A percentile compares a stretch with the other conserved stretches of the same genome.
phyloP scores from a whole-genome alignment of 179 eudicot species.

The Pouteria campechiana region DNA sequence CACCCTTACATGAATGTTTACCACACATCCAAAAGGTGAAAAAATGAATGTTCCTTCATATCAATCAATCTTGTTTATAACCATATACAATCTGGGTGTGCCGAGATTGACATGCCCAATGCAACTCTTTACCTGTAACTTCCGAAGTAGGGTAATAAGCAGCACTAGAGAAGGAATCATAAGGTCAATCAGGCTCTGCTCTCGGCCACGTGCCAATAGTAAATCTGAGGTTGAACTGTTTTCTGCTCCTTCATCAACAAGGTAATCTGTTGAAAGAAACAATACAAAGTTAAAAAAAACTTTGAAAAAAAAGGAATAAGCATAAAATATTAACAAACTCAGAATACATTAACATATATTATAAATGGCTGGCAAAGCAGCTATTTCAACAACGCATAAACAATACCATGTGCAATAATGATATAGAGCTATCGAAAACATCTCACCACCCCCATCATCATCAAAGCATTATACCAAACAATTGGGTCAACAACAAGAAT shows the following conservation, averaged over 20 bases:
- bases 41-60: too few relatives aligned
- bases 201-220: constrained; percentile 87
- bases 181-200: constrained; percentile 76
- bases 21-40: too few relatives aligned
- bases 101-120: too few relatives aligned
- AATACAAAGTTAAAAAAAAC: constrained; percentile 4
- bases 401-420: not conserved
- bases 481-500: too few relatives aligned
- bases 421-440: not conserved
- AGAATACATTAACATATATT: not conserved
- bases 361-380: too few relatives aligned
- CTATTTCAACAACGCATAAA: too few relatives aligned
- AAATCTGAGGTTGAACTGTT: constrained; percentile 85
- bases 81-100: too few relatives aligned
- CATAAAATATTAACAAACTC: too few relatives aligned
- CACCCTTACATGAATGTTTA: too few relatives aligned
- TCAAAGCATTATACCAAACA: too few relatives aligned
- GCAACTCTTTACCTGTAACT: constrained; percentile 79
- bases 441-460: too few relatives aligned
- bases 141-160: constrained; percentile 67
- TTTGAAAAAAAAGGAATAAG: constrained; percentile 1
- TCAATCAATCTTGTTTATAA: too few relatives aligned
- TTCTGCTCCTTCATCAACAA: constrained; percentile 94
- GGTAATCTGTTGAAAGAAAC: constrained; percentile 64
- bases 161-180: constrained; percentile 65